A percentile compares a stretch with the other conserved stretches of the same genome.
Evolutionary conservation across 2,329 filamentous ascomycete genomes (phyloP).

Genomic region (Ophioceras dolichostomum): DNA sequence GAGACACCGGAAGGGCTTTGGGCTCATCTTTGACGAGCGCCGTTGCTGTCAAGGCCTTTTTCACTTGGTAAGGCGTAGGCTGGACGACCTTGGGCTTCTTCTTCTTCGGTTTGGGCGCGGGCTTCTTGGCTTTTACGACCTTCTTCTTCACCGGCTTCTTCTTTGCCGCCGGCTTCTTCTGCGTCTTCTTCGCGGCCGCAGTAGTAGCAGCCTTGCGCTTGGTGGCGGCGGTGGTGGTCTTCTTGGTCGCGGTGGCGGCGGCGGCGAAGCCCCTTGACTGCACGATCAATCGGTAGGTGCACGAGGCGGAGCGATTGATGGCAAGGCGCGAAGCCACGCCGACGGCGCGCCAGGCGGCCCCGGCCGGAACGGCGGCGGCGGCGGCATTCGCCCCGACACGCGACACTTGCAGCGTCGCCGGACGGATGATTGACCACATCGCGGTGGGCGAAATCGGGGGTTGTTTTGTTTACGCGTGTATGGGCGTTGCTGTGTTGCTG

Average conservation of each 20-base stretch:
- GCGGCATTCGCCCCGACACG: slow-evolving; percentile 2
- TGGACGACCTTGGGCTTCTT: slow-evolving; percentile 14
- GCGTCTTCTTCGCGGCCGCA: slow-evolving; percentile 11
- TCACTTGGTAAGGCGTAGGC: too few species aligned
- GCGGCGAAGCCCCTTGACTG: slow-evolving; percentile 4
- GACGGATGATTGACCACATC: slow-evolving; percentile 8
- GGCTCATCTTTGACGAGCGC: too few species aligned
- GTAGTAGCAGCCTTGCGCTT: slow-evolving; percentile 8
- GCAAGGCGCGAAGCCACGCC: slow-evolving; percentile 5
- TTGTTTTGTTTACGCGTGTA: too few species aligned
- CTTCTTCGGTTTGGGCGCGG: slow-evolving; percentile 10
- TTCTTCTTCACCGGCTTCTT: slow-evolving; percentile 13
- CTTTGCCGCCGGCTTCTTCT: slow-evolving; percentile 6
- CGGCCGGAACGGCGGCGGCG: slow-evolving; percentile 5
- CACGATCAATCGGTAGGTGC: slow-evolving; percentile 4
- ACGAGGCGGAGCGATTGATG: not conserved
- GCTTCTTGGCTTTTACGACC: slow-evolving; percentile 11
- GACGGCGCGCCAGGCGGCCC: slow-evolving; percentile 6
- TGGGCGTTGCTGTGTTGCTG: too few species aligned
- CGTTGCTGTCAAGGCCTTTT: too few species aligned
- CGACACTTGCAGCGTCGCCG: slow-evolving; percentile 1
- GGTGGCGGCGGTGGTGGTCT: not conserved
- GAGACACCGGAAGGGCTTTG: too few species aligned
- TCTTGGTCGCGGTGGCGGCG: slow-evolving; percentile 1
- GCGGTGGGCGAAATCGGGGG: too few species aligned